Base-by-base conservation (phyloP, 192 early-diverging fungal genomes). In the Coemansia furcata region DNA sequence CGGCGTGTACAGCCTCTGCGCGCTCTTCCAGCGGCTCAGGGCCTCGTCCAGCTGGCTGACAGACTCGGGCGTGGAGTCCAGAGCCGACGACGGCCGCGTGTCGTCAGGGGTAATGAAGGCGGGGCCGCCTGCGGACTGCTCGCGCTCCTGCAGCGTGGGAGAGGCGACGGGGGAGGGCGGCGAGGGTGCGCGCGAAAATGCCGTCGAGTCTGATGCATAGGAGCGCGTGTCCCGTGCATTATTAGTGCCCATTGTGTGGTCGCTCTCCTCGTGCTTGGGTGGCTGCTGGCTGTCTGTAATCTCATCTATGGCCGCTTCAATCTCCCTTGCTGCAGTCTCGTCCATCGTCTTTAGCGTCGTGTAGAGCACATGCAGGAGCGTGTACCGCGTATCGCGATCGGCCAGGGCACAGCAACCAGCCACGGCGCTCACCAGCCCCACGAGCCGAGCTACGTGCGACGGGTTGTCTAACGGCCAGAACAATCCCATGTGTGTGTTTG, bases 201-300 rank as follows among this genome's bases (percentile, higher is more conserved):
- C 79, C 0, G 79, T 82, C 23, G 79, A 82, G 37, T 82, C 79
- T 15, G 79, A 82, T 30, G 79, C 79, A 77, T 61, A 82, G 0
- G 79, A 82, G 32, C 71, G 59, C 49, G 74, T 71, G 65, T 82
- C 79, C 17, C 71, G 38, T 32, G 73, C 69, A 65, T 63, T 68
- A 57, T 42, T 66, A 43, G 19, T 10, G 65, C 32, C 47, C n/a
- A 47, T 47, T 54, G 60, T 17, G 38, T 55, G 68, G 54, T 57
- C 54, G 1, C 23, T 26, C 54, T 33, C 54, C 54, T 33, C 54
- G 30, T 57, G 54, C 47, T 62, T 57, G 15, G 59, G 36, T 21
- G 36, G 50, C 15, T 54, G 63, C 3, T n/a, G 35, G 49, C 19
- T 29, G 49, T 44, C 23, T 35, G 30, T 37, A 35, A 35, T 40